Percentiles rank a stretch among this genome's conserved stretches.
These are phyloP conservation scores for Linnemannia elongata DNA, from an alignment of 192 early-diverging fungal species.

Conservation along the genomic window DNA sequence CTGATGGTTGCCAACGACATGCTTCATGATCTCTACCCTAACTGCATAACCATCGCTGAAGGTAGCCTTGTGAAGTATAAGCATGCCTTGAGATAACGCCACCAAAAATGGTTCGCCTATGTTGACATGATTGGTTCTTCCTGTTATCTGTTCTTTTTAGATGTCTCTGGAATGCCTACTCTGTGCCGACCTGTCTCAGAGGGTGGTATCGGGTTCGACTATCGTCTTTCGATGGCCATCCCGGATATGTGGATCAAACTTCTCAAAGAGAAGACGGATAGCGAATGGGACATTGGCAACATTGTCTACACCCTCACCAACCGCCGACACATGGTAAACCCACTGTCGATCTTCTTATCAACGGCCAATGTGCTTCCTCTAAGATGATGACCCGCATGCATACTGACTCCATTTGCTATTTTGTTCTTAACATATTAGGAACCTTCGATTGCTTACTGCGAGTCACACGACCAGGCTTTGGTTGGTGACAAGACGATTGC, in stretches of 20 bases:
- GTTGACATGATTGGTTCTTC: neutral
- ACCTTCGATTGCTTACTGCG: slow-evolving; percentile 91
- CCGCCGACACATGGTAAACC: slow-evolving; percentile 79
- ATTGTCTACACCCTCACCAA: slow-evolving; percentile 91
- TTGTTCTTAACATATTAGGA: slow-evolving; percentile 68
- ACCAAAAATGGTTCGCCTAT: neutral
- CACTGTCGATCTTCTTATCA: neutral
- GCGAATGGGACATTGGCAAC: slow-evolving; percentile 91
- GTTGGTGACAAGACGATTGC: slow-evolving; percentile 98
- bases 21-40: slow-evolving; percentile 82
- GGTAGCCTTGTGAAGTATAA: slow-evolving; percentile 55
- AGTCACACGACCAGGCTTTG: slow-evolving; percentile 96
- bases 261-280: slow-evolving; percentile 89
- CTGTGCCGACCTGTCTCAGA: slow-evolving; percentile 85
- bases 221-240: slow-evolving; percentile 95
- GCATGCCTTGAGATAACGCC: neutral
- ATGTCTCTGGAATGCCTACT: slow-evolving; percentile 98
- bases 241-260: slow-evolving; percentile 99
- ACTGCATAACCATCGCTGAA: slow-evolving; percentile 92
- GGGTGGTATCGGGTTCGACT: slow-evolving; percentile 96
- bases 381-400: neutral
- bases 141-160: slow-evolving; percentile 51
- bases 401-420: neutral
- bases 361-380: neutral
- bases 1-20: slow-evolving; percentile 79